Percentiles rank a stretch among this genome's conserved stretches.
Evolutionary conservation across 306 rosid species (phyloP).

Genomic region (Cyclanthera cordifolia): DNA sequence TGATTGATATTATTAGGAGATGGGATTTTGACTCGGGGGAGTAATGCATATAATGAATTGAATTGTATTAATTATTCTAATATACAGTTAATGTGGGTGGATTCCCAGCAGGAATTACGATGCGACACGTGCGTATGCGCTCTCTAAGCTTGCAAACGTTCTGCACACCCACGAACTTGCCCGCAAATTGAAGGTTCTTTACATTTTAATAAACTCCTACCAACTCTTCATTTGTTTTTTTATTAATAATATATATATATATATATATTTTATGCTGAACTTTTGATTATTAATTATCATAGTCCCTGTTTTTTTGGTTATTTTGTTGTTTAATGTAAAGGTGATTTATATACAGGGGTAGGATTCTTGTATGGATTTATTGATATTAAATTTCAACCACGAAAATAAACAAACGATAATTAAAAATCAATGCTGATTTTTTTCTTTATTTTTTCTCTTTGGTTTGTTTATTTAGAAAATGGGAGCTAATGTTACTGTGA

Average conservation of each 20-base stretch:
- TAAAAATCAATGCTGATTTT: too few species aligned
- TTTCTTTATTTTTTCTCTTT: too few species aligned
- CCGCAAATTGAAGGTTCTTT: conserved; percentile 51
- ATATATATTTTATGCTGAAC: background rate
- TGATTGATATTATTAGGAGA: too few species aligned
- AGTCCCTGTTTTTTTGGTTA: too few species aligned
- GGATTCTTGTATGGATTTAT: too few species aligned
- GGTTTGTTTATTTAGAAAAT: conserved; percentile 37
- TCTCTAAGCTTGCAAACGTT: conserved; percentile 91
- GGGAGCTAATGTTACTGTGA: conserved; percentile 70
- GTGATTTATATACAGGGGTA: too few species aligned
- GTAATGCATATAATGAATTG: too few species aligned
- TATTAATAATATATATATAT: too few species aligned
- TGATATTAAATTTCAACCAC: too few species aligned
- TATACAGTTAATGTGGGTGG: background rate
- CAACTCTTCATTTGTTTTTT: background rate
- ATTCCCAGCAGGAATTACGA: conserved; percentile 50
- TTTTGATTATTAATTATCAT: too few species aligned
- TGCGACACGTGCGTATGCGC: conserved; percentile 97
- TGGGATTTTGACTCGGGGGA: background rate
- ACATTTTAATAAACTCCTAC: background rate
- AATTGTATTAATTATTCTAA: background rate
- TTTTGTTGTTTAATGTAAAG: too few species aligned
- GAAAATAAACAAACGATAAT: too few species aligned
- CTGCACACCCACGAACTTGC: conserved; percentile 78